These are phyloP conservation scores for Microcyclospora pomicola DNA, from an alignment of 2,329 filamentous ascomycete genomes.

Conservation along the genomic window DNA sequence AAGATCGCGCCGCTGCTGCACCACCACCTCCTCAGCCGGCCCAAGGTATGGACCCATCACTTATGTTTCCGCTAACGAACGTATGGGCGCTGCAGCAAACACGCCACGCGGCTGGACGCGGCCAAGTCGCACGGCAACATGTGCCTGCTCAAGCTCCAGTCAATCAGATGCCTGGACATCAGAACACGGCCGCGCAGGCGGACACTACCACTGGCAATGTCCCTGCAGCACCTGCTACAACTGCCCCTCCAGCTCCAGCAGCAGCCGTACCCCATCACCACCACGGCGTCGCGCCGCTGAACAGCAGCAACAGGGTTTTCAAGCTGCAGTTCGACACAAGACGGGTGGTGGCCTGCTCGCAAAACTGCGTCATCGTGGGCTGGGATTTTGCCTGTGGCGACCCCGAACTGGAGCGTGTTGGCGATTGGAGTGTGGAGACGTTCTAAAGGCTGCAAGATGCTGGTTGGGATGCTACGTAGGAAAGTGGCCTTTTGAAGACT, in stretches of 20 bases:
- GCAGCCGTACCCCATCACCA: constrained; percentile 8
- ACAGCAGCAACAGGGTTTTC: constrained; percentile 56
- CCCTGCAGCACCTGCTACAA: not conserved
- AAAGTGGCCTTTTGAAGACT: no score
- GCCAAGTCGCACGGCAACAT: constrained; percentile 5
- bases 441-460: not conserved
- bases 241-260: constrained; percentile 1
- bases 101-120: constrained; percentile 5
- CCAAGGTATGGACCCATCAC: not conserved
- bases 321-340: constrained; percentile 93
- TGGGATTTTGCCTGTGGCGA: constrained; percentile 96
- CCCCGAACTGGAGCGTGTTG: constrained; percentile 36
- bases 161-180: constrained; percentile 2
- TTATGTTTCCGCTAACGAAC: not conserved
- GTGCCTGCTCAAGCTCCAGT: constrained; percentile 6
- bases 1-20: constrained; percentile 3
- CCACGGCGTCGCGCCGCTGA: constrained; percentile 12
- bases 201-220: not conserved
- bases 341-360: constrained; percentile 86
- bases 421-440: constrained; percentile 21
- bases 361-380: constrained; percentile 80
- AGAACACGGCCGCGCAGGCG: constrained; percentile 1
- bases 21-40: constrained; percentile 1
- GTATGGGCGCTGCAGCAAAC: constrained; percentile 8
- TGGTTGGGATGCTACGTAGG: no score